Evolutionary conservation across 108 stramenopile species (phyloP).

Genomic region (Skeletonema potamos): DNA sequence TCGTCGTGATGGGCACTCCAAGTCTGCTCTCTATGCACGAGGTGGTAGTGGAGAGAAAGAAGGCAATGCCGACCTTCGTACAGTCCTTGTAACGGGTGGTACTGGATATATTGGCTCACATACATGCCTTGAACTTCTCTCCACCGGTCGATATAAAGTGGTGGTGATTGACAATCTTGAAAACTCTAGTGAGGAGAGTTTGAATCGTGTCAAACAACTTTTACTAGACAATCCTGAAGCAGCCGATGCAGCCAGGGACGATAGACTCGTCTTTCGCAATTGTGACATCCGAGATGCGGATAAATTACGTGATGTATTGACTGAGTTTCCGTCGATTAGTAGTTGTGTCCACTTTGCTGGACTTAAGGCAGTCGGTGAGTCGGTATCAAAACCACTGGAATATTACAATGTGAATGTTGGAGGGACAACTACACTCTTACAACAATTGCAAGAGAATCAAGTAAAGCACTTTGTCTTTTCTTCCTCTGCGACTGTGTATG

Average conservation of each 20-base stretch:
- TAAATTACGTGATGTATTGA: constrained; percentile 48
- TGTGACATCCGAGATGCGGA: constrained; percentile 74
- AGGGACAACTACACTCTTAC: constrained; percentile 85
- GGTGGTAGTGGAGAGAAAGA: background rate
- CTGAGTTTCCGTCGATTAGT: constrained; percentile 84
- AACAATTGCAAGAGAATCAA: constrained; percentile 40
- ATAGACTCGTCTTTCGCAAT: constrained; percentile 66
- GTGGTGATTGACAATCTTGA: constrained; percentile 93
- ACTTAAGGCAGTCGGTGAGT: constrained; percentile 96
- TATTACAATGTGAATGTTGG: constrained; percentile 98
- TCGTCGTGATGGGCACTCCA: background rate
- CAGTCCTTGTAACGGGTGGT: constrained; percentile 96
- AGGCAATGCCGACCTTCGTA: constrained; percentile 28
- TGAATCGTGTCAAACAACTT: constrained; percentile 84
- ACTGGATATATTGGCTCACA: constrained; percentile 99
- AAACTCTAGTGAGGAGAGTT: constrained; percentile 89
- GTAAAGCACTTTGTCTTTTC: constrained; percentile 92
- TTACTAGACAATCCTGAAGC: constrained; percentile 36
- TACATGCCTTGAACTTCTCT: constrained; percentile 93
- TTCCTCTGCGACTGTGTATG: constrained; percentile 98
- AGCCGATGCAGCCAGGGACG: constrained; percentile 26
- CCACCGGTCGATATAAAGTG: constrained; percentile 74
- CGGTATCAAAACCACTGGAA: constrained; percentile 81
- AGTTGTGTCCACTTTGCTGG: constrained; percentile 99
- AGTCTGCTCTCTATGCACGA: background rate